Base-by-base conservation (phyloP, 257 asterid species). In the Nicotiana sylvestris region DNA sequence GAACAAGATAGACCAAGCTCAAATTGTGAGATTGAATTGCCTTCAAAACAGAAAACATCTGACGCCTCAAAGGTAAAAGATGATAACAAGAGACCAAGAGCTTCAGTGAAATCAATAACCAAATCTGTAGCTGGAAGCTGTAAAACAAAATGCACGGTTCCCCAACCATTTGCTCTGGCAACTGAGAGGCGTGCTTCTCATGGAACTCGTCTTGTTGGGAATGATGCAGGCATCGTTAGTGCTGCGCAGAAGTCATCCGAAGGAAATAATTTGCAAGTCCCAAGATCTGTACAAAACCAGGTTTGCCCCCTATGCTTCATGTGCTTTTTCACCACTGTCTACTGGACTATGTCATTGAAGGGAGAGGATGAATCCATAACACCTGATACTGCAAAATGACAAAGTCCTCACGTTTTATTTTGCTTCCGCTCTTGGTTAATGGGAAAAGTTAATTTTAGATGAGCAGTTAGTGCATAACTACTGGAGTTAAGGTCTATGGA, bases 131-230 rank as follows among this genome's bases (percentile, higher is more conserved):
- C 86, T 61, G 91, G 92, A 80, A 89, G 87, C 87, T 87, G 89
- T 76, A 92, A 90, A 86, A 83, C 91, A 49, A 94, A 88, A 84
- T 88, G 92, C 87, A 94, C 98, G 6, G 90, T 94, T 58, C 97
- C 98, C 1, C 96, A 83, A 87, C 98, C 98, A 21, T 94, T 94
- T 88, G 91, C 98, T 81, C 87, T 94, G 87, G 97, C 97, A 64
- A 94, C 97, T 51, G 96, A 90, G 80, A 92, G 90, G 83, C 98
- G 97, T 46, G 96, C 97, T 84, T 86, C 85, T 51, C 81, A 74
- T 65, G 98, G 93, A 65, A 77, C 83, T 37, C 95, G 95, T 46
- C 86, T 89, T 30, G 35, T 84, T 62, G 93, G 87, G 39, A 83
- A 85, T 67, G 96, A 89, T 86, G 86, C 81, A 61, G 88, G 87